Percentiles rank a stretch among this genome's conserved stretches.
phyloP scores from a whole-genome alignment of 257 asterid species.

The Jacaranda copaia region DNA sequence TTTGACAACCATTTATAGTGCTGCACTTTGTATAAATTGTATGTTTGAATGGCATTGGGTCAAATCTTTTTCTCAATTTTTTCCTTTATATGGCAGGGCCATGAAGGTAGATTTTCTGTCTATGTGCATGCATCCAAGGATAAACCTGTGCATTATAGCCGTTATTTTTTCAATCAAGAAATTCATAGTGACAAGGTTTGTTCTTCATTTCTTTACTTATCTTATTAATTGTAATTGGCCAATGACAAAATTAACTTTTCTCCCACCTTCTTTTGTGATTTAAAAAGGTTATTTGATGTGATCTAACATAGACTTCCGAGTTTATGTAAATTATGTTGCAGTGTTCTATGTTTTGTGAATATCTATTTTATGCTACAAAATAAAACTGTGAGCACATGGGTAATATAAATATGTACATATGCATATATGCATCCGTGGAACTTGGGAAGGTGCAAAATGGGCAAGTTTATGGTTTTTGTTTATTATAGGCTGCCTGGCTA shows the following conservation, averaged over 20 bases:
- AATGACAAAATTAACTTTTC: not conserved
- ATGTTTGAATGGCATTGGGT: too few relatives aligned
- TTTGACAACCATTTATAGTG: not conserved
- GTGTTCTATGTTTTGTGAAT: not conserved
- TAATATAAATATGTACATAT: too few relatives aligned
- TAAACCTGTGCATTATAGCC: conserved; percentile 95
- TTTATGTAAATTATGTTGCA: conserved; percentile 14
- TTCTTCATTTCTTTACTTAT: conserved; percentile 29
- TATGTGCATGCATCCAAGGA: conserved; percentile 97
- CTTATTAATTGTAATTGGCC: conserved; percentile 11
- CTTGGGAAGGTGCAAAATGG: too few relatives aligned
- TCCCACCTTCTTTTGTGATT: not conserved
- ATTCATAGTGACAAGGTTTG: conserved; percentile 90
- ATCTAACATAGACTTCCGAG: not conserved
- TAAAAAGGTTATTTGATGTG: too few relatives aligned
- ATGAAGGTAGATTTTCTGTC: conserved; percentile 95
- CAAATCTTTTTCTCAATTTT: not conserved
- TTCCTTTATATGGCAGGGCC: conserved; percentile 70
- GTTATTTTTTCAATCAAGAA: conserved; percentile 90
- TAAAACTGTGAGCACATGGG: not conserved
- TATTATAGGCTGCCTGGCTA: too few relatives aligned
- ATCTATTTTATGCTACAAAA: conserved; percentile 23
- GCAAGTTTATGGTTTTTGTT: too few relatives aligned
- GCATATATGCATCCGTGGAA: too few relatives aligned
- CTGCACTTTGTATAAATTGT: not conserved